Percentiles rank a stretch among this genome's conserved stretches.
These are phyloP conservation scores for Lactarius quietus DNA, from an alignment of 768 basidiomycete genomes.

Conservation along the genomic window DNA sequence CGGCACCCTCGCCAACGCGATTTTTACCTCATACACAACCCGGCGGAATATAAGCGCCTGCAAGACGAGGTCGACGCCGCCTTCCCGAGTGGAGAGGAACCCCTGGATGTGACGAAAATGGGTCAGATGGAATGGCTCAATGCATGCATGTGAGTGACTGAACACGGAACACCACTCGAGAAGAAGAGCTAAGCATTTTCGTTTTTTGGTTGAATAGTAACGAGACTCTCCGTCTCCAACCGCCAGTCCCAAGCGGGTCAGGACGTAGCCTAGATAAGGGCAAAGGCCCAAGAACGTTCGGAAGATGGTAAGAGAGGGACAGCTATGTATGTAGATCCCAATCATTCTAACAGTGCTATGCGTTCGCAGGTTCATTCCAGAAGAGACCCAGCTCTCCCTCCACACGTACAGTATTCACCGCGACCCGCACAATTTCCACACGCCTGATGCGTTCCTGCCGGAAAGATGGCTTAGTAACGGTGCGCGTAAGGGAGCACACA, in stretches of 20 bases:
- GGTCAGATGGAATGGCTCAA: constrained; percentile 20
- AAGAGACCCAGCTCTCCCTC: constrained; percentile 20
- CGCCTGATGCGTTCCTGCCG: constrained; percentile 19
- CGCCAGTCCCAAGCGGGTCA: constrained; percentile 47
- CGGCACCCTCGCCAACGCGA: constrained; percentile 33
- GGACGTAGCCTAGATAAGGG: constrained; percentile 40
- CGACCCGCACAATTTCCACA: constrained; percentile 19
- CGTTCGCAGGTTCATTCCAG: constrained; percentile 13
- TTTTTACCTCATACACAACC: constrained; percentile 38
- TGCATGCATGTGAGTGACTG: constrained; percentile 19
- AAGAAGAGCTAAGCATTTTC: not conserved
- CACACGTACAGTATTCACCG: constrained; percentile 25
- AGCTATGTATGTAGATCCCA: not conserved
- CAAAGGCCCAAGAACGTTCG: constrained; percentile 32
- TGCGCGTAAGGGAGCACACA: constrained; percentile 25
- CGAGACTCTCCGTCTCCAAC: constrained; percentile 47
- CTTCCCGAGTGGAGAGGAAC: constrained; percentile 19
- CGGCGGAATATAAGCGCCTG: constrained; percentile 21
- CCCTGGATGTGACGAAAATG: constrained; percentile 15
- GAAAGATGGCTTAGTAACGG: constrained; percentile 16
- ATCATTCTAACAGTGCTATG: not conserved
- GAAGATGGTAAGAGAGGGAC: constrained; percentile 7
- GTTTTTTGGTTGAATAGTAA: constrained; percentile 37
- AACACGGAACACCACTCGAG: not conserved
- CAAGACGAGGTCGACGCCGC: constrained; percentile 20